Evolutionary conservation across 441 rosid species (phyloP).

Genomic region (Erysimum cheiri): DNA sequence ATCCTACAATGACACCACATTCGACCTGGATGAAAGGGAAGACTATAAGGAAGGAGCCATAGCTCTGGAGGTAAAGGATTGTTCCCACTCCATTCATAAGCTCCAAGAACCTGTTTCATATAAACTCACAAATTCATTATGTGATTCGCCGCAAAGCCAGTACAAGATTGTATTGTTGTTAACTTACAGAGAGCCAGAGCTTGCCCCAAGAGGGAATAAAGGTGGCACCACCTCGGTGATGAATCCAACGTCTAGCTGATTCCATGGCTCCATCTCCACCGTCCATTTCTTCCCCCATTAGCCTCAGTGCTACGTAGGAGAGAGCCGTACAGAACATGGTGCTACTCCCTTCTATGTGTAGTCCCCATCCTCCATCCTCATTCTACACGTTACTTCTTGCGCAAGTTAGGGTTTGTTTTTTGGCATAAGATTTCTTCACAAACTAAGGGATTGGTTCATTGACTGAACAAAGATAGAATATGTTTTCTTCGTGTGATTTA

Average conservation of each 20-base stretch:
- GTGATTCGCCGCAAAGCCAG: background rate
- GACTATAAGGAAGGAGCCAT: constrained; percentile 75
- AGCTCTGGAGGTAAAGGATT: constrained; percentile 75
- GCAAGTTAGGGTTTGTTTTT: constrained; percentile 12
- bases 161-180: background rate
- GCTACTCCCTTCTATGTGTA: constrained; percentile 71
- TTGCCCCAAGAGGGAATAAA: constrained; percentile 76
- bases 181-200: constrained; percentile 71
- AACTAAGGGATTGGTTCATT: background rate
- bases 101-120: constrained; percentile 61
- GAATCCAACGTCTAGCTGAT: constrained; percentile 67
- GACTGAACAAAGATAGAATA: background rate
- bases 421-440: background rate
- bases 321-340: constrained; percentile 68
- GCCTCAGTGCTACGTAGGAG: constrained; percentile 56
- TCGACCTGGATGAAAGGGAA: constrained; percentile 75
- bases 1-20: constrained; percentile 82
- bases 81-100: constrained; percentile 79
- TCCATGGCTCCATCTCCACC: constrained; percentile 65
- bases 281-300: constrained; percentile 63
- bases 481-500: constrained; percentile 3
- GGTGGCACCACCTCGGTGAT: constrained; percentile 62
- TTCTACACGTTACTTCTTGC: constrained; percentile 47
- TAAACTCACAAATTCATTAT: background rate
- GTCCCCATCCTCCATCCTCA: constrained; percentile 78